phyloP scores from a whole-genome alignment of 805 yeast species.

The Suhomyces kilbournensis region DNA sequence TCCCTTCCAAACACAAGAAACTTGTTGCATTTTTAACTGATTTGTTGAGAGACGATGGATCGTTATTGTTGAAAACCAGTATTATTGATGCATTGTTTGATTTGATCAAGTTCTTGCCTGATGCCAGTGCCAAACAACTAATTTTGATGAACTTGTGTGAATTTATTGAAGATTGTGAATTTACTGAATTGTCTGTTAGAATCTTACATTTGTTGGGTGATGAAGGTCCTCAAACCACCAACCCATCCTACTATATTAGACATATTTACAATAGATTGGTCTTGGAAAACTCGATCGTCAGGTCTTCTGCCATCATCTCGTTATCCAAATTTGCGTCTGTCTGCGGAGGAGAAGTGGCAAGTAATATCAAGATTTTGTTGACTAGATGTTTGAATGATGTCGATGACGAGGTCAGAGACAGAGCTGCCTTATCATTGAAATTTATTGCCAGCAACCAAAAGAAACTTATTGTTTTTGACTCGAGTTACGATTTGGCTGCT shows the following conservation, averaged over 20 bases:
- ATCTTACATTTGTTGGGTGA: slow-evolving; percentile 88
- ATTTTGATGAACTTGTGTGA: slow-evolving; percentile 91
- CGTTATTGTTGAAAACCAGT: slow-evolving; percentile 76
- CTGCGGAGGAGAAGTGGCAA: slow-evolving; percentile 62
- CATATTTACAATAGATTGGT: slow-evolving; percentile 97
- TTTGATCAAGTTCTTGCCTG: slow-evolving; percentile 80
- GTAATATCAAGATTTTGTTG: slow-evolving; percentile 71
- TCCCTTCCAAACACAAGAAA: slow-evolving; percentile 84
- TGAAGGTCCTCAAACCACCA: slow-evolving; percentile 85
- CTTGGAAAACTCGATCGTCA: slow-evolving; percentile 88
- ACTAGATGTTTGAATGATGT: slow-evolving; percentile 81
- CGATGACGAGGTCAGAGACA: slow-evolving; percentile 97
- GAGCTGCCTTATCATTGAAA: slow-evolving; percentile 83
- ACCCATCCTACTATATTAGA: slow-evolving; percentile 89
- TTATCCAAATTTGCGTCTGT: slow-evolving; percentile 85
- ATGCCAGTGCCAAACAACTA: slow-evolving; percentile 62
- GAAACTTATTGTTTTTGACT: slow-evolving; percentile 60
- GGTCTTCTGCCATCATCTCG: slow-evolving; percentile 94
- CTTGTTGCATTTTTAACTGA: slow-evolving; percentile 81
- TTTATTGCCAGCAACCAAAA: slow-evolving; percentile 45
- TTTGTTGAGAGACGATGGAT: slow-evolving; percentile 87
- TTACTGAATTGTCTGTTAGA: slow-evolving; percentile 89
- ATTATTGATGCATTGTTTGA: slow-evolving; percentile 93
- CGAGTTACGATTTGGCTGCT: slow-evolving; percentile 67
- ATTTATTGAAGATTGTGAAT: slow-evolving; percentile 97